Base-by-base conservation (phyloP, 2,329 filamentous ascomycete species). In the Aspergillus sp. region DNA sequence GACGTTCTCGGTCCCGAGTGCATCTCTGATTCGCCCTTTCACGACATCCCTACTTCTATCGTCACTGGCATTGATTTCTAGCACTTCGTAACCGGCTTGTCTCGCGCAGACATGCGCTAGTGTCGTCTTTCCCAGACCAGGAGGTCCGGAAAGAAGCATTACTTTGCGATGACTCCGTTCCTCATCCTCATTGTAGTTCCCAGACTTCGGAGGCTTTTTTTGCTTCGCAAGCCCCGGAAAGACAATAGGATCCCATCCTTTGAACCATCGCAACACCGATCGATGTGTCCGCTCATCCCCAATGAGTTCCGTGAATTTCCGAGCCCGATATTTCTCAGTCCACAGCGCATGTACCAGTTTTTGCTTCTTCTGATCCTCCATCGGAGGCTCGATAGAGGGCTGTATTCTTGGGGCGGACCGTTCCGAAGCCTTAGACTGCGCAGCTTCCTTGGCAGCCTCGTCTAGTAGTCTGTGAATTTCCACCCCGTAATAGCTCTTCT, bases 41-140 rank as follows among this genome's bases (percentile, higher is more conserved):
- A 98, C 93, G 1, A 98, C 89, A 60, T 91, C 84, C 25, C 81
- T 79, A 62, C 89, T 95, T 59, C 93, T 80, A 63, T 98, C 94
- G 62, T 98, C 93, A 59, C 91, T 97, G 7, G 94, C 93, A 60
- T 98, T 98, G 70, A 98, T 95, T 65, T 98, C 93, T 63, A 97
- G 80, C 1, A 95, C 87, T 61, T 97, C 93, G 60, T 98, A 98
- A 0, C 93, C 93, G 4, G 93, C 93, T 69, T 98, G 93, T 57
- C 79, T 84, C 0, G 94, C 94, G 64, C 93, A 97, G 0, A 98
- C 93, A 68, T 98, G 93, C 1, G 93, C 93, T 43, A 98, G 69
- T 0, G 93, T 98, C 0, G 93, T 98, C 73, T 98, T 98, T 23
- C 93, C 93, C 9, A 98, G 74, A 2, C 93, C 93, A 0, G 93